A percentile compares a stretch with the other conserved stretches of the same genome.
Evolutionary conservation across 352 stramenopile species (phyloP).

Genomic region (Globisporangium alternatum): DNA sequence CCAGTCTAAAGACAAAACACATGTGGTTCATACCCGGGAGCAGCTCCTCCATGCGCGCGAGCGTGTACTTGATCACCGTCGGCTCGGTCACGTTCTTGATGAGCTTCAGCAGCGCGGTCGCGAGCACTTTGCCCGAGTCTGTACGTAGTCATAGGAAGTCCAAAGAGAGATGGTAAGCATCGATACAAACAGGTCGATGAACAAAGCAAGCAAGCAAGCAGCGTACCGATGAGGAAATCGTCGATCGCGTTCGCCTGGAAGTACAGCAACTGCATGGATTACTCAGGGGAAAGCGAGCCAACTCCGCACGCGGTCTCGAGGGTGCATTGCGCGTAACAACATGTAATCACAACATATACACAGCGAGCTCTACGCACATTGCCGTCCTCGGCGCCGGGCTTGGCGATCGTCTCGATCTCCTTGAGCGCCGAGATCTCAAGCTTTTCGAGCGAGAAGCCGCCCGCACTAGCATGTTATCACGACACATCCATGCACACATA

Average conservation of each 20-base stretch:
- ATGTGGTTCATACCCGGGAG: conserved; percentile 38
- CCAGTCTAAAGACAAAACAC: not conserved
- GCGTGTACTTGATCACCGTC: conserved; percentile 83
- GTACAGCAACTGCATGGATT: conserved; percentile 21
- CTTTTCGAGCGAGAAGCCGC: conserved; percentile 83
- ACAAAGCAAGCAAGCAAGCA: not conserved
- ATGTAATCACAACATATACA: not conserved
- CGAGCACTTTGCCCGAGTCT: conserved; percentile 66
- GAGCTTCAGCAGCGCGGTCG: conserved; percentile 71
- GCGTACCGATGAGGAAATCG: conserved; percentile 57
- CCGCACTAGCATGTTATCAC: conserved; percentile 29
- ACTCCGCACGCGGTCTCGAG: not conserved
- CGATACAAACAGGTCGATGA: not conserved
- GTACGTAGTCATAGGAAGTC: not conserved
- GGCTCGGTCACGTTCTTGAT: conserved; percentile 88
- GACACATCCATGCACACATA: not conserved
- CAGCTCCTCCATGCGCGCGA: conserved; percentile 85
- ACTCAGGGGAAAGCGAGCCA: conserved; percentile 13
- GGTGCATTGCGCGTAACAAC: too few species aligned
- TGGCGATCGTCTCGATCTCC: conserved; percentile 76
- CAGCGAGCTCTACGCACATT: conserved; percentile 37
- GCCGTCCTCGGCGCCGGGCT: conserved; percentile 53
- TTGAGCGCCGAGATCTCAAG: conserved; percentile 83
- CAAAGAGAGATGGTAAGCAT: not conserved
- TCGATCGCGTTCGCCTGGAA: conserved; percentile 64